phyloP scores from a whole-genome alignment of 495 filamentous ascomycete species.

The Aspergillus campestris region DNA sequence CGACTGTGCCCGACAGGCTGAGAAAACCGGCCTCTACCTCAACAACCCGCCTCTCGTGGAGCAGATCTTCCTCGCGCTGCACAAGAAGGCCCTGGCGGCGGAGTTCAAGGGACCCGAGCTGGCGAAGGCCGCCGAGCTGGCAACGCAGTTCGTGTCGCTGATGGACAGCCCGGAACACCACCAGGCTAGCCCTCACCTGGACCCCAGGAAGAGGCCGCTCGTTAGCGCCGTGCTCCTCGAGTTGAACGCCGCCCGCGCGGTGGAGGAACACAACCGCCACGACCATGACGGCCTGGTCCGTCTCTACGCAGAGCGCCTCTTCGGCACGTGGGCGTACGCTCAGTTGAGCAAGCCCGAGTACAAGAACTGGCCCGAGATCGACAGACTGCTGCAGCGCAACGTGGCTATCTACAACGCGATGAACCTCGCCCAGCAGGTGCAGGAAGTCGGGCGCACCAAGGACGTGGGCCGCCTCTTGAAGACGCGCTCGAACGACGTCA shows the following conservation, averaged over 20 bases:
- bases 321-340: constrained; percentile 19
- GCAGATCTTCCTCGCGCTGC: constrained; percentile 43
- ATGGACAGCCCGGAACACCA: constrained; percentile 42
- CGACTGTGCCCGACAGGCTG: constrained; percentile 40
- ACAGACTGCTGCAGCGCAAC: constrained; percentile 20
- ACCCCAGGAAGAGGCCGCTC: constrained; percentile 30
- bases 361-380: constrained; percentile 7
- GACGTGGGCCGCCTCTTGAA: constrained; percentile 9
- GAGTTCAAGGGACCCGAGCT: constrained; percentile 32
- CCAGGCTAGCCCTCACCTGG: constrained; percentile 6
- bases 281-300: constrained; percentile 26
- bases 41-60: constrained; percentile 28
- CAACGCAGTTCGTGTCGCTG: constrained; percentile 40
- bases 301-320: constrained; percentile 29
- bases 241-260: constrained; percentile 31
- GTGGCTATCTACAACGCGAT: constrained; percentile 27
- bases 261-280: constrained; percentile 19
- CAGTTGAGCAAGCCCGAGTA: constrained; percentile 9
- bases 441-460: constrained; percentile 9
- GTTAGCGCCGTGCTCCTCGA: constrained; percentile 39
- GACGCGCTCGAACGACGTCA: constrained; percentile 12
- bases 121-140: constrained; percentile 31
- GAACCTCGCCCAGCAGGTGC: constrained; percentile 15
- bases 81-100: constrained; percentile 34
- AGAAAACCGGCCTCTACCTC: constrained; percentile 44